Percentiles rank a stretch among this genome's conserved stretches.
phyloP scores from a whole-genome alignment of 1,284 basidiomycete species.

The Pisolithus thermaeus region DNA sequence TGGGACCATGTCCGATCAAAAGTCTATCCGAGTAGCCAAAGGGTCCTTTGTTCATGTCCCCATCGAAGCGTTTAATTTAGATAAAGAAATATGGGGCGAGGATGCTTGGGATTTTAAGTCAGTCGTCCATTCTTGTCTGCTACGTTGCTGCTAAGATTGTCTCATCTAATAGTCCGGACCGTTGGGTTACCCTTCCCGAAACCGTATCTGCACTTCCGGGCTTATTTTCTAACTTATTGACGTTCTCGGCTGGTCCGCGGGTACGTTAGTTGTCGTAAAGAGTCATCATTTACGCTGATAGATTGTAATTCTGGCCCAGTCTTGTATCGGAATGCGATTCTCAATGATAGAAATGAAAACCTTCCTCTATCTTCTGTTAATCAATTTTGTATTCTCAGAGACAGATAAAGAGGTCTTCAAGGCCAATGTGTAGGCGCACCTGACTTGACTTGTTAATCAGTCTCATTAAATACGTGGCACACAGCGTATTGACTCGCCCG shows the following conservation, averaged over 20 bases:
- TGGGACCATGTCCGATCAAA: conserved; percentile 40
- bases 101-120: conserved; percentile 75
- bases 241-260: conserved; percentile 74
- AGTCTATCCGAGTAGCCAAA: conserved; percentile 49
- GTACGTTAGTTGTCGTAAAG: conserved; percentile 35
- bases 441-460: not conserved
- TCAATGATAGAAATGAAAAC: conserved; percentile 77
- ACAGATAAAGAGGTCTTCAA: conserved; percentile 55
- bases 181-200: conserved; percentile 73
- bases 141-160: conserved; percentile 2
- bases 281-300: not conserved
- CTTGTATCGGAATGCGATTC: conserved; percentile 74
- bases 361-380: conserved; percentile 64
- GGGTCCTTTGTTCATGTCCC: conserved; percentile 72
- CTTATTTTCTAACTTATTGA: conserved; percentile 61
- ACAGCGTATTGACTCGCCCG: conserved; percentile 67
- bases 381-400: conserved; percentile 56
- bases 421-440: conserved; percentile 58
- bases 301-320: conserved; percentile 34
- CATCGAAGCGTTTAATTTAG: conserved; percentile 71
- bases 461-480: conserved; percentile 1
- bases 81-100: conserved; percentile 68
- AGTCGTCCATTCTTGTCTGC: conserved; percentile 19
- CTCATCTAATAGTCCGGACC: conserved; percentile 51
- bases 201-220: conserved; percentile 56